Evolutionary conservation across 2,329 filamentous ascomycete species (phyloP).

Genomic region (Sphaerulina vaccinii): DNA sequence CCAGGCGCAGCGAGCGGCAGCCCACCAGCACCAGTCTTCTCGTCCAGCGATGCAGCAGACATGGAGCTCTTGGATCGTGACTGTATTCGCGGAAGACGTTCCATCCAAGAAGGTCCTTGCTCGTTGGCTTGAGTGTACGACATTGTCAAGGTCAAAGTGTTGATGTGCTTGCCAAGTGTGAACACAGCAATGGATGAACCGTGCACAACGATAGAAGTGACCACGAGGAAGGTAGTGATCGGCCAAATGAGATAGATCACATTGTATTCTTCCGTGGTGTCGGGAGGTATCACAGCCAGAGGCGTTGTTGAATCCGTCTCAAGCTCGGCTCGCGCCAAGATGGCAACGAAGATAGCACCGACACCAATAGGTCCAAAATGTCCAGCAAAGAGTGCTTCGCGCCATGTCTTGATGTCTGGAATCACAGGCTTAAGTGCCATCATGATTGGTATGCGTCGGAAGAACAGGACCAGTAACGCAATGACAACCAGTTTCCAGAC

Average conservation of each 20-base stretch:
- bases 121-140: slow-evolving; percentile 91
- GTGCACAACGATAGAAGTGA: slow-evolving; percentile 90
- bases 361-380: slow-evolving; percentile 98
- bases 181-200: slow-evolving; percentile 98
- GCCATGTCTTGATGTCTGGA: slow-evolving; percentile 96
- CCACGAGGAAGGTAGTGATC: slow-evolving; percentile 89
- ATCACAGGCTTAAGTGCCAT: slow-evolving; percentile 85
- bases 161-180: slow-evolving; percentile 95
- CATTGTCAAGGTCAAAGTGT: slow-evolving; percentile 90
- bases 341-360: slow-evolving; percentile 91
- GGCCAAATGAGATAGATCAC: slow-evolving; percentile 91
- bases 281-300: slow-evolving; percentile 53
- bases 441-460: slow-evolving; percentile 96
- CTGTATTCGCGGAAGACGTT: slow-evolving; percentile 76
- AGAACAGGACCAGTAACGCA: slow-evolving; percentile 88
- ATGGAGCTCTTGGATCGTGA: slow-evolving; percentile 79
- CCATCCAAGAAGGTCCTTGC: slow-evolving; percentile 92
- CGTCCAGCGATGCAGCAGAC: slow-evolving; percentile 64
- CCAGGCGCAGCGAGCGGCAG: slow-evolving; percentile 70
- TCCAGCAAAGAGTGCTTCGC: slow-evolving; percentile 91
- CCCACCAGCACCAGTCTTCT: slow-evolving; percentile 59
- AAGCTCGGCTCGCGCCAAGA: slow-evolving; percentile 87
- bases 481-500: slow-evolving; percentile 94
- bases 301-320: slow-evolving; percentile 74
- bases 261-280: slow-evolving; percentile 60